Percentiles rank a stretch among this genome's conserved stretches.
Evolutionary conservation across 768 basidiomycete genomes (phyloP).

Genomic region (Candolleomyces eurysporus): DNA sequence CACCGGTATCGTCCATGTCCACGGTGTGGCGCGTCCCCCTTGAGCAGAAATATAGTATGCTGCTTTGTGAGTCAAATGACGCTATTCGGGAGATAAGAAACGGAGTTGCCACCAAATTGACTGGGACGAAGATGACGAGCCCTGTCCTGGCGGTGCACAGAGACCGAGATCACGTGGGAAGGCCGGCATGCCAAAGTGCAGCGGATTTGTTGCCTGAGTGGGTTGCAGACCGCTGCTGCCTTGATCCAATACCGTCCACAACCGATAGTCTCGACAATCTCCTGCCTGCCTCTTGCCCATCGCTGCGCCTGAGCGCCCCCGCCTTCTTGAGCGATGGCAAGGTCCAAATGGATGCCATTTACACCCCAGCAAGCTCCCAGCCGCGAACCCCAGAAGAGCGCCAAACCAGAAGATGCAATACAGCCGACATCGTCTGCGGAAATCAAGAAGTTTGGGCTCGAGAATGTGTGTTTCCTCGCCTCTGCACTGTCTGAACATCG

Average conservation of each 20-base stretch:
- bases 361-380: slow-evolving; percentile 24
- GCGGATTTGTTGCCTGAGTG: slow-evolving; percentile 12
- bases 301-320: slow-evolving; percentile 7
- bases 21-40: no score
- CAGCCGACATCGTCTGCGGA: slow-evolving; percentile 52
- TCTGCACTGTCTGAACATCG: not conserved
- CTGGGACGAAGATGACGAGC: not conserved
- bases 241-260: slow-evolving; percentile 12
- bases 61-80: not conserved
- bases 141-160: not conserved
- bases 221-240: not conserved
- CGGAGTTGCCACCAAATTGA: not conserved
- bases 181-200: slow-evolving; percentile 1
- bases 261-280: not conserved
- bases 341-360: slow-evolving; percentile 38
- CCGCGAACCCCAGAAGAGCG: slow-evolving; percentile 20
- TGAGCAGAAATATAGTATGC: not conserved
- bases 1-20: no score
- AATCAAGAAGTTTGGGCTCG: slow-evolving; percentile 91
- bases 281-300: slow-evolving; percentile 6
- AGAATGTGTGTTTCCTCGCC: slow-evolving; percentile 72
- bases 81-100: not conserved
- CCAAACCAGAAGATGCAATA: slow-evolving; percentile 21
- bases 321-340: slow-evolving; percentile 28
- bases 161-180: slow-evolving; percentile 11